Base-by-base conservation (phyloP, 2,329 filamentous ascomycete genomes). In the Trichoderma sp. region DNA sequence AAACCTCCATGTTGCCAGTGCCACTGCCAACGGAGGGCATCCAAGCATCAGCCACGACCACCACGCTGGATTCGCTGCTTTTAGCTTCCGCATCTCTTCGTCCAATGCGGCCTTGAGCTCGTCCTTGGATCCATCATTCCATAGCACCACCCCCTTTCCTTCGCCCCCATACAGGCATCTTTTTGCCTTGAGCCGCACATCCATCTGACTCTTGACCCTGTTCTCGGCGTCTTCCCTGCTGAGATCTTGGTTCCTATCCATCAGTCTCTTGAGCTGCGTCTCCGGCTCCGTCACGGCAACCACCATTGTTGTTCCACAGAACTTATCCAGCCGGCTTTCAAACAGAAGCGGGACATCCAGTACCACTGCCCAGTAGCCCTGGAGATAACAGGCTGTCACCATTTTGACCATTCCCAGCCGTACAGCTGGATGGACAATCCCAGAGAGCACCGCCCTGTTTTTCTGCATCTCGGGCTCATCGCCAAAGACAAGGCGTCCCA, bases 261-360 rank as follows among this genome's bases (percentile, higher is more conserved):
- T 87, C 72, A 99, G 82, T 71, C 96, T 85, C 78, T 87, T 83
- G 88, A 98, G 95, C 85, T 99, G 96, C 61, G 95, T 87, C 73
- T 86, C 88, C 0, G 93, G 91, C 76, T 97, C 93, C 12, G 83
- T 85, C 23, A 98, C 94, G 0, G 92, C 94, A 2, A 98, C 95
- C 0, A 99, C 94, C 73, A 97, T 82, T 17, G 97, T 92, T 0
- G 90, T 91, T 4, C 94, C 94, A 78, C 95, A 98, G 75, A 97
- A 88, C 53, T 90, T 85, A 81, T 99, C 96, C 81, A 97, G 90
- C 3, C 90, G 90, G 76, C 90, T 92, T 85, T 99, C 96, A 77
- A 98, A 98, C 55, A 99, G 86, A 68, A 99, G 84, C 66, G 96
- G 96, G 9, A 99, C 91, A 79, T 99, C 96, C 17, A 98, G 86